phyloP scores from a whole-genome alignment of 345 rosid genomes.

The Excoecaria cochinchinensis region DNA sequence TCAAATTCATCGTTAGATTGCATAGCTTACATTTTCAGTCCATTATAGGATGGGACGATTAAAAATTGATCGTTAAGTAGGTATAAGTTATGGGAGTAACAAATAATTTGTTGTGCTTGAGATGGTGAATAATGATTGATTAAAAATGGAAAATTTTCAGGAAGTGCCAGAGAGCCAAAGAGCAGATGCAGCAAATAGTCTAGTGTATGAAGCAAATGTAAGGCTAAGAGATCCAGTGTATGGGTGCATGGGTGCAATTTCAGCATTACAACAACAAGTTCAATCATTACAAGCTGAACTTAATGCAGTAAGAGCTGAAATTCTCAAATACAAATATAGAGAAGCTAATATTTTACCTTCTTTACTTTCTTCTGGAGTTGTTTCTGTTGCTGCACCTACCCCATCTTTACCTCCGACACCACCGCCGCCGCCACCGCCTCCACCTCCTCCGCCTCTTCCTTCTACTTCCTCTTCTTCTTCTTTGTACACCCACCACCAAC shows the following conservation, averaged over 20 bases:
- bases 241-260: constrained; percentile 98
- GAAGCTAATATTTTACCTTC: constrained; percentile 57
- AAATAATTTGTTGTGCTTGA: background rate
- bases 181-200: constrained; percentile 86
- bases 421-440: constrained; percentile 36
- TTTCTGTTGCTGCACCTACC: constrained; percentile 54
- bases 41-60: too few relatives aligned
- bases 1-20: too few relatives aligned
- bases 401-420: constrained; percentile 29
- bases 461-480: constrained; percentile 53
- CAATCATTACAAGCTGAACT: constrained; percentile 81
- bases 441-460: constrained; percentile 40
- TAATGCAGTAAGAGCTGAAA: constrained; percentile 69
- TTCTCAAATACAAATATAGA: constrained; percentile 73
- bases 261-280: constrained; percentile 83
- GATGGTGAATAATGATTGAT: background rate
- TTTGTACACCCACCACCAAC: constrained; percentile 48
- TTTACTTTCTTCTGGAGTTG: constrained; percentile 52
- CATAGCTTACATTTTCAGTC: too few relatives aligned
- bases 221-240: constrained; percentile 94
- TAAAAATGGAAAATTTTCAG: constrained; percentile 31
- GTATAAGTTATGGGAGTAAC: background rate
- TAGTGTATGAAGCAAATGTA: constrained; percentile 92
- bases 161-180: constrained; percentile 86
- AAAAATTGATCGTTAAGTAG: background rate